Percentiles rank a stretch among this genome's conserved stretches.
These are phyloP conservation scores for Crotalaria pallida DNA, from an alignment of 306 rosid genomes.

Conservation along the genomic window DNA sequence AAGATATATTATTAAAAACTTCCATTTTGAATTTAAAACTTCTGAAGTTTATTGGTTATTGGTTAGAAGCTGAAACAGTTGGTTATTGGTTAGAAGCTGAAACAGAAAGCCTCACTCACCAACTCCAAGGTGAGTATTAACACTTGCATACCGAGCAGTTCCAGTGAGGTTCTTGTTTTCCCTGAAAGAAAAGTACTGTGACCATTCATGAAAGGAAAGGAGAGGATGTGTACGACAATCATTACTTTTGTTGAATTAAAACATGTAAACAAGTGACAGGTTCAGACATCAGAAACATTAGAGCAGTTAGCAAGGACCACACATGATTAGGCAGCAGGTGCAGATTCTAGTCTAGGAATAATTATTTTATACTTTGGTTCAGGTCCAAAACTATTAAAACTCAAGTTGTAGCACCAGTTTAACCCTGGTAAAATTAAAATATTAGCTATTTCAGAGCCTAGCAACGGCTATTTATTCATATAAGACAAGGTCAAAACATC, in stretches of 20 bases:
- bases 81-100: slow-evolving; percentile 12
- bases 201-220: background rate
- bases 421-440: background rate
- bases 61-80: too few relatives aligned
- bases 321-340: slow-evolving; percentile 1
- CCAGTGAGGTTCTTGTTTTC: slow-evolving; percentile 99
- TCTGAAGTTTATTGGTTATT: slow-evolving; percentile 8
- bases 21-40: background rate
- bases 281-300: background rate
- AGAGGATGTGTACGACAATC: background rate
- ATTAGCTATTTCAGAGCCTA: background rate
- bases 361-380: background rate
- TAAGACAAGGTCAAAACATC: background rate
- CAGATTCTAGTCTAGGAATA: background rate
- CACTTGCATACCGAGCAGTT: slow-evolving; percentile 99
- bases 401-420: background rate
- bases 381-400: slow-evolving; percentile 18
- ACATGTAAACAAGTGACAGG: background rate
- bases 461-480: background rate
- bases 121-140: slow-evolving; percentile 96
- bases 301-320: background rate
- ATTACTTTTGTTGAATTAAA: background rate
- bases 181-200: slow-evolving; percentile 36
- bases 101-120: slow-evolving; percentile 50
- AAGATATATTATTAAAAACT: background rate